These are phyloP conservation scores for Piromyces finnis DNA, from an alignment of 192 early-diverging fungal species.

Conservation along the genomic window DNA sequence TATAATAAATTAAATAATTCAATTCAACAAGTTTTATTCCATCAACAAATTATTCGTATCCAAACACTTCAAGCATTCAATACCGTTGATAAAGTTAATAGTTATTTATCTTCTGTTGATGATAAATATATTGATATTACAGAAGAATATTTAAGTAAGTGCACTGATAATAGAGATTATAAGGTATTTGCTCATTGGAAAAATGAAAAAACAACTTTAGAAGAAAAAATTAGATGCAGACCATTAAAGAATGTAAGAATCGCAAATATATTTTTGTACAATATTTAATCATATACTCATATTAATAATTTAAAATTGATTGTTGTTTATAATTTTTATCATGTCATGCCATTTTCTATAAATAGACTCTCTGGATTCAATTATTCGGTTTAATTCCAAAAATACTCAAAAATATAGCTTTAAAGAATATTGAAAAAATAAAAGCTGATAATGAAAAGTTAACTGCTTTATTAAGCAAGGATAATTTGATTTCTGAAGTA, in stretches of 20 bases:
- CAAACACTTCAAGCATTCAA: not conserved
- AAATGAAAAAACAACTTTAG: not conserved
- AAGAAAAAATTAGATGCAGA: not conserved
- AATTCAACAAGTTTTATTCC: not conserved
- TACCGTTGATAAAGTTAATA: not conserved
- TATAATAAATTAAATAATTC: not conserved
- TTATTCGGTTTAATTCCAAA: not conserved
- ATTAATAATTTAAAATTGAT: no score
- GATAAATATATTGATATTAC: not conserved
- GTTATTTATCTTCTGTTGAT: not conserved
- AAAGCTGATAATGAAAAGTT: not conserved
- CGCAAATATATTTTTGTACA: no score
- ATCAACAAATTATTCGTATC: not conserved
- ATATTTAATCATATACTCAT: no score
- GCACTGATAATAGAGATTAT: not conserved
- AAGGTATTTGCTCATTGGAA: not conserved
- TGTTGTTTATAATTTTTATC: no score
- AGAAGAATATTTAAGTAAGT: not conserved
- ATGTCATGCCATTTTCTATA: no score
- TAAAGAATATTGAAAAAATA: not conserved
- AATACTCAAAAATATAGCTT: not conserved
- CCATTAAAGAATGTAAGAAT: not conserved
- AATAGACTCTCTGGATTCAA: not conserved
- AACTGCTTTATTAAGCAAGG: not conserved
- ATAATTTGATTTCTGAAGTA: not conserved